A percentile compares a stretch with the other conserved stretches of the same genome.
phyloP scores from a whole-genome alignment of 2,329 filamentous ascomycete genomes.

The Trichoderma breve region DNA sequence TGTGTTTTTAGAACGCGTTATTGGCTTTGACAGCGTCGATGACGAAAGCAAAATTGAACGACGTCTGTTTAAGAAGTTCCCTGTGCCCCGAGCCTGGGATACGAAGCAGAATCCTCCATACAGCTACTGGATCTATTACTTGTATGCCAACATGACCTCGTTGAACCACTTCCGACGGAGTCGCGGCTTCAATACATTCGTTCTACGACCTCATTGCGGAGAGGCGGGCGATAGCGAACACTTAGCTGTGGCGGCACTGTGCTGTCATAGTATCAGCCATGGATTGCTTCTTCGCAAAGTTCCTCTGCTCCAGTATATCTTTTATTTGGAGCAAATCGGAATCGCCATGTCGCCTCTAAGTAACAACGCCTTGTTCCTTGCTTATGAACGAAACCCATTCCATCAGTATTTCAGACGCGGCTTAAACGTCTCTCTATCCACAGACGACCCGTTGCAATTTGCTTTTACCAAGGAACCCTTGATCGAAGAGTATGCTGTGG shows the following conservation, averaged over 20 bases:
- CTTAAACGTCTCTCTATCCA: constrained; percentile 92
- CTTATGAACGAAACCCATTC: constrained; percentile 96
- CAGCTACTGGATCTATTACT: constrained; percentile 98
- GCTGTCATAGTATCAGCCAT: constrained; percentile 96
- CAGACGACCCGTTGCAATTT: constrained; percentile 95
- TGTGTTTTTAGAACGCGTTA: constrained; percentile 88
- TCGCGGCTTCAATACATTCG: constrained; percentile 92
- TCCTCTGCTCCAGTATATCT: constrained; percentile 97
- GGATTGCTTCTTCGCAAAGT: constrained; percentile 91
- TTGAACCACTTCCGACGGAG: constrained; percentile 89
- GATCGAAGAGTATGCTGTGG: constrained; percentile 97
- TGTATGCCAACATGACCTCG: constrained; percentile 90
- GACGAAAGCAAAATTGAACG: constrained; percentile 97
- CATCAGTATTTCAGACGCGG: constrained; percentile 93
- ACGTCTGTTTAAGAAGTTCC: constrained; percentile 92
- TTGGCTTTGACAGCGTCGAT: constrained; percentile 96
- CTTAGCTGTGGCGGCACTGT: constrained; percentile 84
- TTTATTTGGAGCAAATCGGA: constrained; percentile 96
- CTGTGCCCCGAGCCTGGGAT: constrained; percentile 82
- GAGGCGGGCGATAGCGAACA: constrained; percentile 97
- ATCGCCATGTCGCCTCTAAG: constrained; percentile 99
- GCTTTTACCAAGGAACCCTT: constrained; percentile 97
- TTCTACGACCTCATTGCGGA: constrained; percentile 89
- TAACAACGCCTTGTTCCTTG: constrained; percentile 94
- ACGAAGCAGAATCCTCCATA: constrained; percentile 96